Base-by-base conservation (phyloP, 768 basidiomycete genomes). In the Holtermanniella nyarrowii region DNA sequence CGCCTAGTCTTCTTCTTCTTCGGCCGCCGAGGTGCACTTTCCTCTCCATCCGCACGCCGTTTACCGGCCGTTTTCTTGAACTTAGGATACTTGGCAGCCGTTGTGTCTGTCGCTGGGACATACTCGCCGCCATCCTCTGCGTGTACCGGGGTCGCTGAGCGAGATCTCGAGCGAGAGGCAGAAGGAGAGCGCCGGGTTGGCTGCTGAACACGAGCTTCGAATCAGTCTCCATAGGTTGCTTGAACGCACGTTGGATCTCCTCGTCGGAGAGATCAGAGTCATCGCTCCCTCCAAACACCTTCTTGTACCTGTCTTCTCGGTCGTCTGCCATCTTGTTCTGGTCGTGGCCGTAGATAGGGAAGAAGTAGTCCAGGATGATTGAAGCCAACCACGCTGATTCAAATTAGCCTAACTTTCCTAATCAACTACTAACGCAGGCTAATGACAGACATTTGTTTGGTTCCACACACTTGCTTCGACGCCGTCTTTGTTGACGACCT, bases 231-330 rank as follows among this genome's bases (percentile, higher is more conserved):
- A 66, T 48, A 62, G 62, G 40, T 54, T 63, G 3, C 64, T 70
- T 52, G 74, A 69, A 26, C 74, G 73, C 49, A 44, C 75, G 75
- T 41, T 74, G 71, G 39, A 75, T 56, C 24, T 51, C 62, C 7
- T 85, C 83, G 56, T 84, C 84, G 52, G 82, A 88, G 7, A 88
- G 79, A 56, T 91, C 88, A 2, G 86, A 87, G 61, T 85, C 85
- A 16, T 82, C 83, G 37, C 84, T 84, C 55, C 85, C 86, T 25
- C 52, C 62, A 18, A 66, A 63, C 20, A 61, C 53, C 11, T 57
- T 41, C 26, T 56, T 53, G 44, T 57, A 50, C 31, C 10, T 16
- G 31, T 37, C 31, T n/a, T n/a, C n/a, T n/a, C n/a, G n/a, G n/a
- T n/a, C n/a, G n/a, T n/a, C n/a, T n/a, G n/a, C n/a, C n/a, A n/a